Base-by-base conservation (phyloP, 805 yeast genomes). In the Hanseniaspora hatyaiensis region DNA sequence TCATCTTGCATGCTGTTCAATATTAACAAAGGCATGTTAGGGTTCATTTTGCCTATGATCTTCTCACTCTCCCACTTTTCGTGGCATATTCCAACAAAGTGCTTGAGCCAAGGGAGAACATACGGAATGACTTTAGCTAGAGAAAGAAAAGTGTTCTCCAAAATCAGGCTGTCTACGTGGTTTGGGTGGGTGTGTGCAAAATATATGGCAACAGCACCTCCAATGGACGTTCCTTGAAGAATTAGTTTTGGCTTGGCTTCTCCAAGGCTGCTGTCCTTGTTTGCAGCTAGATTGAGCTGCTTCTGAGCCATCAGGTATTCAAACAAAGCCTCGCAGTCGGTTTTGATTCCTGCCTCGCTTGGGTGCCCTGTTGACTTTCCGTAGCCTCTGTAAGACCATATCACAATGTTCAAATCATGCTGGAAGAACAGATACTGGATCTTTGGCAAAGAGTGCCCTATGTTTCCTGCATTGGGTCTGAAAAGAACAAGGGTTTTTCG, bases 381-480 rank as follows among this genome's bases (percentile, higher is more conserved):
- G 62, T 88, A 88, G 0, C 98, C 97, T 55, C 98, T 68, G 63
- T 89, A 89, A 1, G 94, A 84, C 55, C 85, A 82, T 4, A 84
- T 76, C 40, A 89, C 73, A 2, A 87, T 95, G 61, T 88, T 86
- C 63, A 78, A 76, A 12, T 77, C 75, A 62, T 80, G 71, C 32
- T 69, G 64, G 41, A 69, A 64, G 62, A 75, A 83, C 52, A 88
- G 77, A 8, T 80, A 61, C 40, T 78, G 70, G 2, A 83, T 94
- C 8, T 86, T 74, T 1, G 96, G 95, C 40, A 89, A 66, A 24
- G 82, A 79, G 59, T 85, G 86, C 15, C 97, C 97, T 53, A 89
- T 89, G 61, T 92, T 89, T 4, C 97, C 97, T 1, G 96, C 96
- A 63, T 89, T 89, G 4, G 97, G 97, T 41, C 87, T 78, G 44